phyloP scores from a whole-genome alignment of 1,139 yeast species.

The Candida anutae region DNA sequence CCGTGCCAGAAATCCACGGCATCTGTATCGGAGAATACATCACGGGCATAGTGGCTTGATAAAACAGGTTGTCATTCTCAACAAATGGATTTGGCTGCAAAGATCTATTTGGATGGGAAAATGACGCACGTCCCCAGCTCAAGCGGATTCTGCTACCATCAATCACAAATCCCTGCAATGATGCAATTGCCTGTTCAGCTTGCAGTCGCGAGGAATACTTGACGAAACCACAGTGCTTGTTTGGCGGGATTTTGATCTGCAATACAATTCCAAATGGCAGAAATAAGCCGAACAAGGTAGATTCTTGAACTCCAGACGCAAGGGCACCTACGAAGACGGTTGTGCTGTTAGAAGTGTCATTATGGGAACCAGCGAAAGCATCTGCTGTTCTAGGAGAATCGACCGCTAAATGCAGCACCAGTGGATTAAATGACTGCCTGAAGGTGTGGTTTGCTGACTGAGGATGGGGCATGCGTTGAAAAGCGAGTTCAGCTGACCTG shows the following conservation, averaged over 20 bases:
- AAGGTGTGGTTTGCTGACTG: background rate
- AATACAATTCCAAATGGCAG: constrained; percentile 80
- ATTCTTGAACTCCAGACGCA: constrained; percentile 68
- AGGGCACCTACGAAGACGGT: constrained; percentile 95
- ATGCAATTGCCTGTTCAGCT: constrained; percentile 84
- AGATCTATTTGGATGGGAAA: too few relatives aligned
- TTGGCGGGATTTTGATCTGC: constrained; percentile 83
- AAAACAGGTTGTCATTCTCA: too few relatives aligned
- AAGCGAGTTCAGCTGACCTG: too few relatives aligned
- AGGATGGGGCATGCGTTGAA: background rate
- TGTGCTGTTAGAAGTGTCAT: constrained; percentile 55
- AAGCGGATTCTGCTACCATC: constrained; percentile 80
- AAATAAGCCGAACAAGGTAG: constrained; percentile 64
- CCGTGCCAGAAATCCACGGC: too few relatives aligned
- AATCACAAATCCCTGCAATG: constrained; percentile 88
- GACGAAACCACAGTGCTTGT: constrained; percentile 92
- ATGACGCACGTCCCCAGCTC: constrained; percentile 74
- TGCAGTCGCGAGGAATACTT: constrained; percentile 72
- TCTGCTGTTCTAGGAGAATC: background rate
- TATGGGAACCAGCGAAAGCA: background rate
- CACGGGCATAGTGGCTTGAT: too few relatives aligned
- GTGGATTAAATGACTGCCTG: background rate
- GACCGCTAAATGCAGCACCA: background rate
- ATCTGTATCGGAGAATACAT: too few relatives aligned
- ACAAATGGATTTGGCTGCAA: too few relatives aligned